Evolutionary conservation across 2,329 filamentous ascomycete species (phyloP).

Genomic region (Raffaelea deltoideospora): DNA sequence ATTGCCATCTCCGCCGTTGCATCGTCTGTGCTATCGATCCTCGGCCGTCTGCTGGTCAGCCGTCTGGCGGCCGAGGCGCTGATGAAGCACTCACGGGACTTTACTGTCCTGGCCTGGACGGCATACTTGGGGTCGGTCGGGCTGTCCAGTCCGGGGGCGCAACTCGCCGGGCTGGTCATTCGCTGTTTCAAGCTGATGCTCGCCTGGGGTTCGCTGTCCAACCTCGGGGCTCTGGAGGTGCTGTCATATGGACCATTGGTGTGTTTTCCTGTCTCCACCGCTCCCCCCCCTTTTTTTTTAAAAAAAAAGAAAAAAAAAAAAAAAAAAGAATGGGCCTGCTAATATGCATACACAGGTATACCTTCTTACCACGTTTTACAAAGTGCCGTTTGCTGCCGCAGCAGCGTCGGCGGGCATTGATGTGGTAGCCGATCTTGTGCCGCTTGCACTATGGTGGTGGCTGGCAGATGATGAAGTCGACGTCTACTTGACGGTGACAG

Average conservation of each 20-base stretch:
- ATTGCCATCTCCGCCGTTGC: slow-evolving; percentile 1
- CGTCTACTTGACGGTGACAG: not conserved
- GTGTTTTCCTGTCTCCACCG: slow-evolving; percentile 15
- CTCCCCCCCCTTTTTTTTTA: not conserved
- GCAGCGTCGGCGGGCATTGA: not conserved
- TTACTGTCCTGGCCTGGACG: slow-evolving; percentile 3
- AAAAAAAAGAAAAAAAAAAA: too few relatives aligned
- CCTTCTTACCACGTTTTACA: slow-evolving; percentile 66
- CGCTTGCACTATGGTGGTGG: slow-evolving; percentile 2
- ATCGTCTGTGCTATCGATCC: not conserved
- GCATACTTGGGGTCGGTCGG: not conserved
- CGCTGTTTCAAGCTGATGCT: slow-evolving; percentile 52
- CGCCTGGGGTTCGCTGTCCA: slow-evolving; percentile 54
- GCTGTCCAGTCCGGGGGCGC: not conserved
- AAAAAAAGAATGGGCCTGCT: too few relatives aligned
- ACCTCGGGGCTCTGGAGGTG: slow-evolving; percentile 49
- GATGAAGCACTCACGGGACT: too few relatives aligned
- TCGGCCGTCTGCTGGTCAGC: not conserved
- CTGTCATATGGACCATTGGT: slow-evolving; percentile 62
- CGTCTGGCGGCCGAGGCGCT: not conserved
- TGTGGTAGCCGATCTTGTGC: slow-evolving; percentile 1
- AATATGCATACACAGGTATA: slow-evolving; percentile 35
- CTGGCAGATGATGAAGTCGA: not conserved
- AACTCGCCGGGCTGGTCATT: not conserved
- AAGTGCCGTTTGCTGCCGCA: slow-evolving; percentile 23